A percentile compares a stretch with the other conserved stretches of the same genome.
Conservation (phyloP, 2,329 filamentous ascomycete genomes). For the Fusarium veterinarium region DNA sequence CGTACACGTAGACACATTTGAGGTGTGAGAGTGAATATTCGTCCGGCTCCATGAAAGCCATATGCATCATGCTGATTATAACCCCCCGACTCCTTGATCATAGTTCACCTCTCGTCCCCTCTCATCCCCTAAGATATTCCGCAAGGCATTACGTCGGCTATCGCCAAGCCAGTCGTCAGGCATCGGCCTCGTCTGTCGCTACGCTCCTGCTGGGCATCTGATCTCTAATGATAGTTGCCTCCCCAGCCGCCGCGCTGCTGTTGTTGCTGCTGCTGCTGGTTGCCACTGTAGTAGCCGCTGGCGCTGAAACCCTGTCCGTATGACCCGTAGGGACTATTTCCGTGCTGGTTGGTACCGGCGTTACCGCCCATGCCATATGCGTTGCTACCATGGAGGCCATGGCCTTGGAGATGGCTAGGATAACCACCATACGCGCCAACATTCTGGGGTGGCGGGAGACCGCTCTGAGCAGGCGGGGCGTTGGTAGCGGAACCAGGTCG, state of each 20-base stretch:
- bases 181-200: background rate
- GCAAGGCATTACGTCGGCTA: constrained; percentile 3
- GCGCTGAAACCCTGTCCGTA: constrained; percentile 62
- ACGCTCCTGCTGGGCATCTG: background rate
- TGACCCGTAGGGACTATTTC: constrained; percentile 64
- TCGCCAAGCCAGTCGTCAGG: constrained; percentile 40
- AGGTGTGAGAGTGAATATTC: constrained; percentile 44
- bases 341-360: constrained; percentile 63
- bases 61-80: constrained; percentile 49
- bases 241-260: constrained; percentile 65
- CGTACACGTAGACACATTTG: constrained; percentile 51
- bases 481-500: constrained; percentile 69
- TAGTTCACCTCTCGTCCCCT: constrained; percentile 27
- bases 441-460: constrained; percentile 67
- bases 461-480: constrained; percentile 60
- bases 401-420: constrained; percentile 65
- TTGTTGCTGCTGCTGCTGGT: constrained; percentile 54
- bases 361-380: constrained; percentile 66
- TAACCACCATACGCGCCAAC: constrained; percentile 68
- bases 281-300: constrained; percentile 59
- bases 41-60: constrained; percentile 41
- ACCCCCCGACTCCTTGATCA: constrained; percentile 41
- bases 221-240: constrained; percentile 66
- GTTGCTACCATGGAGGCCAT: constrained; percentile 65
- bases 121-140: constrained; percentile 40